These are phyloP conservation scores for Plantago coronopus DNA, from an alignment of 305 asterid species.

Conservation along the genomic window DNA sequence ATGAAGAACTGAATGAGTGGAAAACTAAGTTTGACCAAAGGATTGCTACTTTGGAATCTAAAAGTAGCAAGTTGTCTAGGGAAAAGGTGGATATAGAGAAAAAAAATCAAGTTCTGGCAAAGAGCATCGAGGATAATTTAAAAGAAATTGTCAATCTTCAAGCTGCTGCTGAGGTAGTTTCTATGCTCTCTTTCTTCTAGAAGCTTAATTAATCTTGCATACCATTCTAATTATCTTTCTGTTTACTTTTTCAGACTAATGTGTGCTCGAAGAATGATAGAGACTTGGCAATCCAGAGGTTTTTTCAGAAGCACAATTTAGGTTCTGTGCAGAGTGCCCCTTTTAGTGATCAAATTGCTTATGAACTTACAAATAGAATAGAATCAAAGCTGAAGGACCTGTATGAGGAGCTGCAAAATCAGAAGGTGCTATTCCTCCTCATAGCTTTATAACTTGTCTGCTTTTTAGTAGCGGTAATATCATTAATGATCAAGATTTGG, in stretches of 20 bases:
- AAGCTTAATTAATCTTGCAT: slow-evolving; percentile 17
- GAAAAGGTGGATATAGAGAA: slow-evolving; percentile 60
- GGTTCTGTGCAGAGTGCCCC: slow-evolving; percentile 62
- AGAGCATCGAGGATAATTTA: slow-evolving; percentile 33
- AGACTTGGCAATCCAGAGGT: slow-evolving; percentile 46
- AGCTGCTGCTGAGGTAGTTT: slow-evolving; percentile 65
- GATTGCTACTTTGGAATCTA: slow-evolving; percentile 56
- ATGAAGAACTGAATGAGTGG: slow-evolving; percentile 91
- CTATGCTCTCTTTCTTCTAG: slow-evolving; percentile 20
- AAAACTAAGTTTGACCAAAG: slow-evolving; percentile 77
- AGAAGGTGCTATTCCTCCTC: slow-evolving; percentile 60
- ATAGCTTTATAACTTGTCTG: no score
- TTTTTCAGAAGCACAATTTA: slow-evolving; percentile 60
- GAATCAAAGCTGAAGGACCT: slow-evolving; percentile 51
- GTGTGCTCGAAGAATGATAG: slow-evolving; percentile 65
- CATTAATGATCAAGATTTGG: no score
- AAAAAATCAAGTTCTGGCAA: slow-evolving; percentile 38
- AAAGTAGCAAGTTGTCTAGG: slow-evolving; percentile 52
- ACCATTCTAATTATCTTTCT: slow-evolving; percentile 25
- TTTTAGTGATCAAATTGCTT: slow-evolving; percentile 65
- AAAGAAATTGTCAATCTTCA: slow-evolving; percentile 67
- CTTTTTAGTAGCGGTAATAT: no score
- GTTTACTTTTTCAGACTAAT: slow-evolving; percentile 46
- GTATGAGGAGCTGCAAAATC: slow-evolving; percentile 56
- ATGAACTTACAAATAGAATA: slow-evolving; percentile 57